Conservation (phyloP, 2,329 filamentous ascomycete species). For the Ambrosiella xylebori region DNA sequence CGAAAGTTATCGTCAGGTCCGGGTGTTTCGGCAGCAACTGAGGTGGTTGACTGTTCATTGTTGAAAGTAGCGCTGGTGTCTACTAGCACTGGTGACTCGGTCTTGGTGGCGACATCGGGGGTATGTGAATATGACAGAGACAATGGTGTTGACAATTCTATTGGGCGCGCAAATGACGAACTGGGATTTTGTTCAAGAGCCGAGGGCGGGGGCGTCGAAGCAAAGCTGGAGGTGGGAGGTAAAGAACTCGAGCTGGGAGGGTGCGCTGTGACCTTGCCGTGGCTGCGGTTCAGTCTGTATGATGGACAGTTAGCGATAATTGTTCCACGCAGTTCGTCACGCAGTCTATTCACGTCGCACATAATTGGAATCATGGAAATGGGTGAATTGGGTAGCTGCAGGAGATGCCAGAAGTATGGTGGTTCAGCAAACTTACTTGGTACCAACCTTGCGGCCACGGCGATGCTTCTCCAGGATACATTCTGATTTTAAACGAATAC, state of each 20-base stretch:
- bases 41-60: neutral
- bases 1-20: neutral
- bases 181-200: neutral
- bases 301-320: neutral
- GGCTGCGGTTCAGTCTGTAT: conserved; percentile 9
- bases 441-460: conserved; percentile 23
- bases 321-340: neutral
- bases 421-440: conserved; percentile 16
- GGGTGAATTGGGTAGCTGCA: no score
- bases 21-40: neutral
- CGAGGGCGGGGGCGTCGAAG: neutral
- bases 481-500: conserved; percentile 21
- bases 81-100: neutral
- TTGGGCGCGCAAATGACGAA: neutral
- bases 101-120: conserved; percentile 1
- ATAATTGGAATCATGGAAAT: neutral
- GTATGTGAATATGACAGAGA: neutral
- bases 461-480: conserved; percentile 24
- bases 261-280: conserved; percentile 9
- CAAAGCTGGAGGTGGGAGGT: neutral
- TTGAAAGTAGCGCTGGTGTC: neutral
- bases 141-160: neutral
- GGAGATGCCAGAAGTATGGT: no score
- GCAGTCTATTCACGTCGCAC: neutral
- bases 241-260: neutral